Evolutionary conservation across 2,329 filamentous ascomycete genomes (phyloP), one percentile per base, ranked within the genome.

Genomic region (Alternaria rosae): DNA sequence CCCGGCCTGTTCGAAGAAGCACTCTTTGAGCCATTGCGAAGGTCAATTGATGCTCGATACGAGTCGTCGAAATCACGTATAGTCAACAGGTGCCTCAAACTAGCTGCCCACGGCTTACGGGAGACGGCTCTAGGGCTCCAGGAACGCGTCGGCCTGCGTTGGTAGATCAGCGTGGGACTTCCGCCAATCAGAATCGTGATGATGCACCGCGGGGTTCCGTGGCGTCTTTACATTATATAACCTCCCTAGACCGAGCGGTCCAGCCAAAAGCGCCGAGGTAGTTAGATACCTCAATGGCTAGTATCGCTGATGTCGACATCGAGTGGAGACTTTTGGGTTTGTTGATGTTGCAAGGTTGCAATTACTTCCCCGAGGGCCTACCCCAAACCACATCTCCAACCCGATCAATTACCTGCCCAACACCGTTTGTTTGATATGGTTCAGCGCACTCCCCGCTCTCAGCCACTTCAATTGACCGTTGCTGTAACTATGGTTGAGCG

Each of bases 381-480:
- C 20, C 11, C 20, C 47, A 51, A 35, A 9, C 11, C 20, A 51
- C 28, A 25, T 28, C 30, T 51, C 20, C 51, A 42, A 42, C 17
- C 20, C 10, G 10, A 25, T 5, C 13, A 17, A 25, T 41, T 3
- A 20, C 6, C 55, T 41, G 0, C 17, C 47, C 54, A 58, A 38
- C 8, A 61, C 50, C 25, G 43, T 57, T 30, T 64, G 21, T 38
- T 67, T 70, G 50, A 66, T 66, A 59, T 76, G 63, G 38, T 81
- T 80, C 30, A 81, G 63, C 10, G 77, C 76, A 59, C 78, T 79
- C 3, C 78, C 79, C 5, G 73, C 74, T 47, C 72, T 72, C 23
- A 78, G 54, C 76, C 76, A 80, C 35, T 54, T 54, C 42, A 79
- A 67, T 59, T 80, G 76, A 8, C 76, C 71, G 15, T 64, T 26